Evolutionary conservation across 2,329 filamentous ascomycete species (phyloP).

Genomic region (Coniochaeta prunicola): DNA sequence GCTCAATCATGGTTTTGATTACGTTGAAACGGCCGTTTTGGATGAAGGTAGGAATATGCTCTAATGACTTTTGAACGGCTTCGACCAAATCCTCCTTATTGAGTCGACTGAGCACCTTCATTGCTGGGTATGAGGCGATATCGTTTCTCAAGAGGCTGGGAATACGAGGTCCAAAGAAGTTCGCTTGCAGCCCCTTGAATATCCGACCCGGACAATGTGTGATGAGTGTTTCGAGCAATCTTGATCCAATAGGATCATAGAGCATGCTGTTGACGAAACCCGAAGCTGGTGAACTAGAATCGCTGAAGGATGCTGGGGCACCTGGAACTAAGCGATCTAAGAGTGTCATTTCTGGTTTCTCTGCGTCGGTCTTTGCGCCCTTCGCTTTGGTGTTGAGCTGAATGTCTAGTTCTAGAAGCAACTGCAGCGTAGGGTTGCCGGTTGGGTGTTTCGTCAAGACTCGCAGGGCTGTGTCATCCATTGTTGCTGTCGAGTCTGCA

Average conservation of each 20-base stretch:
- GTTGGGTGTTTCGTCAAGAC: constrained; percentile 83
- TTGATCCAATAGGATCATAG: constrained; percentile 85
- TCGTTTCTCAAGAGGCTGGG: constrained; percentile 80
- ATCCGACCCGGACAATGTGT: constrained; percentile 74
- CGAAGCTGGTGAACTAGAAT: constrained; percentile 64
- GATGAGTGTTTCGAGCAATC: constrained; percentile 81
- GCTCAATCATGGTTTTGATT: constrained; percentile 74
- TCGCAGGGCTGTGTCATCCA: constrained; percentile 75
- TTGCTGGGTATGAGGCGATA: constrained; percentile 80
- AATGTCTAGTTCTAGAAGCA: constrained; percentile 82
- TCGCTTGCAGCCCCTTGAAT: constrained; percentile 81
- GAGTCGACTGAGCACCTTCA: constrained; percentile 73
- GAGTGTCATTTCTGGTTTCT: constrained; percentile 38
- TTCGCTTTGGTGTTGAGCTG: constrained; percentile 62
- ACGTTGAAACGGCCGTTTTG: constrained; percentile 71
- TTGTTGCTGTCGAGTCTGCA: constrained; percentile 61
- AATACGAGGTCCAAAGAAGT: constrained; percentile 73
- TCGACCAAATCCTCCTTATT: constrained; percentile 78
- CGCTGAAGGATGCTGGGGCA: constrained; percentile 60
- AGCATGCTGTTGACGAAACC: constrained; percentile 78
- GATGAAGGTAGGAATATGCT: constrained; percentile 66
- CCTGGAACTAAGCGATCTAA: constrained; percentile 74
- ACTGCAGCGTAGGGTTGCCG: constrained; percentile 87
- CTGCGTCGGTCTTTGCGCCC: constrained; percentile 23
- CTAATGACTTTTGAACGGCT: constrained; percentile 63